Evolutionary conservation across 768 basidiomycete genomes (phyloP), one percentile per base, ranked within the genome.

Genomic region (Phaeotremella fagi): DNA sequence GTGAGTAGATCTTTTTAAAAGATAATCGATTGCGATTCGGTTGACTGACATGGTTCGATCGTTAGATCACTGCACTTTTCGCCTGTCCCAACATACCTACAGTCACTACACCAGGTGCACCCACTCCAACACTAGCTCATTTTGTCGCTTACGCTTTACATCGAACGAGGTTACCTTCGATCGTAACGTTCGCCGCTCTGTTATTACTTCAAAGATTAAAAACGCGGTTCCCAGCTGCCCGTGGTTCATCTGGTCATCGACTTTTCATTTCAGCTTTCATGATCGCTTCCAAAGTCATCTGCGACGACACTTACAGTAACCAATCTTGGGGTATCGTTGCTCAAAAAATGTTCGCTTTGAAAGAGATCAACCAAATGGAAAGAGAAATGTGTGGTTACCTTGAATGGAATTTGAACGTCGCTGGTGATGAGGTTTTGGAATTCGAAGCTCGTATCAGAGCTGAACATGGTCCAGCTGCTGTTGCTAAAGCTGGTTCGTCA

Each of bases 281-380:
- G 89, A 88, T 91, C 67, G 83, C 87, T 2, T 85, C 84, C 9
- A 90, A 90, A 68, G 86, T 90, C n/a, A 86, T 90, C 45, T 90
- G 89, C 75, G 89, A 92, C 77, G 89, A 91, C 64, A 91, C 88
- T 0, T 92, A 91, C 72, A 88, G 86, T 15, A 91, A 91, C 80
- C 89, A 90, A 70, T 87, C 86, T 0, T 92, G 90, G 90, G 82
- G 83, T 4, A 86, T 91, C 41, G 90, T 92, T 35, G 89, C 87
- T 0, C 88, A 91, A 73, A 84, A 83, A 25, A 85, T 90, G 82
- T 92, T 91, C 64, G 77, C 80, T 1, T 77, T 92, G 5, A 81
- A 86, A 42, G 90, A 92, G 79, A 85, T 95, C 68, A 95, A 95
- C 74, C 90, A 92, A 79, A 91, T 92, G 90, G 90, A 92, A 77